phyloP scores from a whole-genome alignment of 306 rosid species.

The Castanea mollissima region DNA sequence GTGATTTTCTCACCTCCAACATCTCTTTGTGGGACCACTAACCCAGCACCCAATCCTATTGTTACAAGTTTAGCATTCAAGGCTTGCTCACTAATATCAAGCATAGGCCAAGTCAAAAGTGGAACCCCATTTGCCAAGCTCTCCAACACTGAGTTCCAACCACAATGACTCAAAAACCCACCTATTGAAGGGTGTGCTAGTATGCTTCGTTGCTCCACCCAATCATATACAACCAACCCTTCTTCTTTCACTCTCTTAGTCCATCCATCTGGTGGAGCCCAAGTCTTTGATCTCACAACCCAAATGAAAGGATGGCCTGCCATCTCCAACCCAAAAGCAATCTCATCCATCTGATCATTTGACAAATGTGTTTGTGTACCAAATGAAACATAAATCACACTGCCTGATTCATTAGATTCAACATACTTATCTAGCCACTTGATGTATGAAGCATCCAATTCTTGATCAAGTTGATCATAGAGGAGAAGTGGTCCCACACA shows the following conservation, averaged over 20 bases:
- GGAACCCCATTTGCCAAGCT: conserved; percentile 27
- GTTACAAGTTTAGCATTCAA: conserved; percentile 24
- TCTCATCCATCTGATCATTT: conserved; percentile 16
- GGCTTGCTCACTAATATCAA: conserved; percentile 21
- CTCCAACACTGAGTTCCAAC: conserved; percentile 33
- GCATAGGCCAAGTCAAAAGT: conserved; percentile 31
- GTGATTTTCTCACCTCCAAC: not conserved
- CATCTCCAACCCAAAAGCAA: conserved; percentile 31
- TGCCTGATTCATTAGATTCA: not conserved
- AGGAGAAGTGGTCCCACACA: conserved; percentile 24
- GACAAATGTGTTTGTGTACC: conserved; percentile 19
- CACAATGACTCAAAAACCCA: conserved; percentile 36
- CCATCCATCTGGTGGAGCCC: conserved; percentile 19
- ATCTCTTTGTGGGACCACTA: not conserved
- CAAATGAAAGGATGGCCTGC: conserved; percentile 5
- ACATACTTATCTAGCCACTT: conserved; percentile 15
- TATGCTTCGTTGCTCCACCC: conserved; percentile 26
- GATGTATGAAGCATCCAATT: not conserved
- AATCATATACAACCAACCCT: conserved; percentile 21
- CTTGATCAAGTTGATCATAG: not conserved
- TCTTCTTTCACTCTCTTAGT: not conserved
- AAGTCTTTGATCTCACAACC: conserved; percentile 19
- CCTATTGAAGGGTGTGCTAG: conserved; percentile 7
- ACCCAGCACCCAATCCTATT: not conserved
- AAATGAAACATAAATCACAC: conserved; percentile 28